Evolutionary conservation across 1,284 basidiomycete species (phyloP), one percentile per base, ranked within the genome.

Genomic region (Rhodotorula sp.): DNA sequence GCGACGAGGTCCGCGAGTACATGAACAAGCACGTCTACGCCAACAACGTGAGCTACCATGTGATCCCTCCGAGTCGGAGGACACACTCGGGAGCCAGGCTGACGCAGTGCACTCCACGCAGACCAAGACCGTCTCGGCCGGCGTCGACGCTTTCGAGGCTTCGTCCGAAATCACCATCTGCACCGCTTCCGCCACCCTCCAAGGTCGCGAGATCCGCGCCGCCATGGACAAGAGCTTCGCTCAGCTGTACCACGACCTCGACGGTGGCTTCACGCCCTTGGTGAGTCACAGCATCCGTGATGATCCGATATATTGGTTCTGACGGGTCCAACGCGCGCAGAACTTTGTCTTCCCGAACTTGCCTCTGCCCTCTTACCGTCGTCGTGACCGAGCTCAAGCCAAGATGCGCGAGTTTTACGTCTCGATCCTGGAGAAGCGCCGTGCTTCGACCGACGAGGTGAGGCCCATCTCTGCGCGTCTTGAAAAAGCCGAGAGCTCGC

Each of bases 301-400:
- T 18, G 26, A 10, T 22, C 44, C 1, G 17, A 26, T 4, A 2
- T 7, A 55, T 7, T 0, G 14, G 44, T 26, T 55, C 17, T 6
- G 54, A 6, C 44, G 1, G 60, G n/a, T n/a, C 37, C 7, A 24
- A 3, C 20, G 91, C 91, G 14, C 81, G 93, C 79, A 95, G 77
- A 94, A 98, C 83, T 95, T 96, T 83, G 85, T 97, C 81, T 94
- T 98, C 84, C 92, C 94, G 63, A 93, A 92, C 80, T 83, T 99
- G 72, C 96, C 96, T 29, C 83, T 99, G 71, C 90, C 91, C 55
- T 91, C 88, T 78, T 97, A 99, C 83, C 86, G 88, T 70, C 85
- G 85, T 80, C 87, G 96, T 57, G 96, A 99, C 79, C 83, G 83
- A 49, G 96, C 96, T 3, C 95, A 99, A 78, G 86, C 88, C 82